These are phyloP conservation scores for Wallacemonas sp. DNA, from an alignment of 208 protist species.

Conservation along the genomic window DNA sequence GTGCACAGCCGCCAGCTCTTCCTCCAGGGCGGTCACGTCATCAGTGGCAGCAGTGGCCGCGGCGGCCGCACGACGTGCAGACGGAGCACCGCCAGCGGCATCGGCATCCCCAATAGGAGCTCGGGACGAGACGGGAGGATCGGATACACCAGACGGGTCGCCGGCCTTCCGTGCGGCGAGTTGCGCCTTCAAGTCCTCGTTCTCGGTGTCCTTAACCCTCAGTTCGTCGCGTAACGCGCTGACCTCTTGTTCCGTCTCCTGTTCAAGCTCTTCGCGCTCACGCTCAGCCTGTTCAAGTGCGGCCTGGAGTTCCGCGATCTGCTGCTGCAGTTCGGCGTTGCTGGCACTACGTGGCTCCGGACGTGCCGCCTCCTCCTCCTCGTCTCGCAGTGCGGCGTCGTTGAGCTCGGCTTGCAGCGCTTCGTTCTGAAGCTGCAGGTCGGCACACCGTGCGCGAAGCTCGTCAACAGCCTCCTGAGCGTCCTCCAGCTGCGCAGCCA, in stretches of 20 bases:
- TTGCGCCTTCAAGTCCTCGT: slow-evolving; percentile 5
- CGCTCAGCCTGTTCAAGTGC: background rate
- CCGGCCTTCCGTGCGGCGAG: slow-evolving; percentile 11
- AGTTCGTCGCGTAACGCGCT: slow-evolving; percentile 11
- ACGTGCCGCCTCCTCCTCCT: background rate
- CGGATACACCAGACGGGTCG: background rate
- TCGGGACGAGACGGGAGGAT: background rate
- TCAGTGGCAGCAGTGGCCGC: too few species aligned
- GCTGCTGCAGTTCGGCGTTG: background rate
- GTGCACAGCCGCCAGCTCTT: background rate
- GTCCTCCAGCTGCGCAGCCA: background rate
- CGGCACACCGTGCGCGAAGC: background rate
- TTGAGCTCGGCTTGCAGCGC: slow-evolving; percentile 18
- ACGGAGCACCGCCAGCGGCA: background rate
- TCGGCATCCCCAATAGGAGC: too few species aligned
- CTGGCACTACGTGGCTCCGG: too few species aligned
- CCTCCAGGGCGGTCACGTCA: too few species aligned
- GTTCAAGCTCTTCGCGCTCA: background rate
- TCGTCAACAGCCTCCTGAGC: background rate
- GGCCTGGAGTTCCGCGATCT: background rate
- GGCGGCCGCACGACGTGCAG: background rate
- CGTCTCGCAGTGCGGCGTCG: too few species aligned
- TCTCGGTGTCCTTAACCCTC: slow-evolving; percentile 12
- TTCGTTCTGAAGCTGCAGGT: slow-evolving; percentile 16
- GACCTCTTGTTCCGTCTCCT: too few species aligned